Evolutionary conservation across 208 protist species (phyloP), one percentile per base, ranked within the genome.

Genomic region (Porcisia hertigi): DNA sequence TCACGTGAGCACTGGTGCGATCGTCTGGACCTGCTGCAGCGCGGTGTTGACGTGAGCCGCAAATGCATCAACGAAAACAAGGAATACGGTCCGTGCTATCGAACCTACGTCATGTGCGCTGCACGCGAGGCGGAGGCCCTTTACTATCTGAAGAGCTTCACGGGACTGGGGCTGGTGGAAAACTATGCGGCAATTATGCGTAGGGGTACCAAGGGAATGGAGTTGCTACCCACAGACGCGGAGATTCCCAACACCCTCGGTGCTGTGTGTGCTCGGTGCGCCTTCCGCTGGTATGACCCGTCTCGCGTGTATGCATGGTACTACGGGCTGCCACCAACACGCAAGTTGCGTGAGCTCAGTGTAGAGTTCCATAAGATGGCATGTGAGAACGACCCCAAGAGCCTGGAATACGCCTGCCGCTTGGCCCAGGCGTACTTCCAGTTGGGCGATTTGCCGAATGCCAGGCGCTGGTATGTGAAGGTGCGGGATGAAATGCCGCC

Each of bases 1-100:
- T 80, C 82, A 30, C 84, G 92, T 18, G 88, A 89, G 65, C 92
- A 96, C 81, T 96, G 92, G 92, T 86, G 82, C 65, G 92, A 96
- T 70, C 88, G 92, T 9, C 81, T 96, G 34, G 92, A 96, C 66
- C 86, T 96, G 7, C 79, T 96, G 34, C 92, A 96, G 78, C 88
- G 88, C 54, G 92, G 87, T 54, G 88, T 96, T 20, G 92, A 96
- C 69, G 90, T 94, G n/a, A 96, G 89, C 77, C 87, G 90, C 57
- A 94, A 94, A 81, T 96, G 92, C 80, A 91, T 96, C 60, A 92
- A 94, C 49, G 90, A 96, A 75, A 88, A 96, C 80, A 87, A 82
- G 18, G 80, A 92, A 25, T 94, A 94, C 73, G 89, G 89, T 16
- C 92, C 90, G 63, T 96, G 92, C 80, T 94, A 93, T 82, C 87